Conservation (phyloP, 192 early-diverging fungal species). For the Umbelopsis sp. region DNA sequence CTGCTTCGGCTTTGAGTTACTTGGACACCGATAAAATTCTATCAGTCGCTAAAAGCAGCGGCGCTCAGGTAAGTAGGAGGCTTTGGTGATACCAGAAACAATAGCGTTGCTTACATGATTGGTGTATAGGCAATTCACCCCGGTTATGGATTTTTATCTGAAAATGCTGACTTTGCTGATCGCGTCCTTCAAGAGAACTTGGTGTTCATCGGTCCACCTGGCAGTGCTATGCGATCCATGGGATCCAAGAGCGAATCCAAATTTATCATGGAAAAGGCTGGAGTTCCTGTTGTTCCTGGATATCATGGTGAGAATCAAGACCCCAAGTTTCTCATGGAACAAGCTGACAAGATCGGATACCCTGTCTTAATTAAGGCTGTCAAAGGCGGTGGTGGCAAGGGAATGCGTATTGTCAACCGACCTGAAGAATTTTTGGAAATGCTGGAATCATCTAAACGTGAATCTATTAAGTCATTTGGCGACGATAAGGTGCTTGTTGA, state of each 20-base stretch:
- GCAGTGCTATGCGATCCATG: slow-evolving; percentile 88
- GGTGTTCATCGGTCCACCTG: slow-evolving; percentile 90
- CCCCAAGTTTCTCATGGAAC: slow-evolving; percentile 65
- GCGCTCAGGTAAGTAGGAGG: slow-evolving; percentile 64
- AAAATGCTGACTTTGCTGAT: slow-evolving; percentile 90
- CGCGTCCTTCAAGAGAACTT: slow-evolving; percentile 64
- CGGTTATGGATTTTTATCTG: slow-evolving; percentile 96
- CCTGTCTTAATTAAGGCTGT: slow-evolving; percentile 98
- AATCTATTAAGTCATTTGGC: slow-evolving; percentile 90
- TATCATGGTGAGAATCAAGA: slow-evolving; percentile 92
- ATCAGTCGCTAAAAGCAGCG: slow-evolving; percentile 69
- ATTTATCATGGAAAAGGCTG: slow-evolving; percentile 86
- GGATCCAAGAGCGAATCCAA: slow-evolving; percentile 94
- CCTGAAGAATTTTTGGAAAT: slow-evolving; percentile 81
- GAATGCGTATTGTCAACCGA: slow-evolving; percentile 89
- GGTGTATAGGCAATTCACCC: slow-evolving; percentile 84
- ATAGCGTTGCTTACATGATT: background rate
- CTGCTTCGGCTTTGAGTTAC: slow-evolving; percentile 82
- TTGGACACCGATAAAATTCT: slow-evolving; percentile 81
- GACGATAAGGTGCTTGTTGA: slow-evolving; percentile 90
- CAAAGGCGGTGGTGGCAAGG: slow-evolving; percentile 96
- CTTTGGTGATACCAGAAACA: background rate
- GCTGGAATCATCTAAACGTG: slow-evolving; percentile 82
- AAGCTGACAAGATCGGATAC: slow-evolving; percentile 86
- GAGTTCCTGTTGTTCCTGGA: slow-evolving; percentile 91